phyloP scores from a whole-genome alignment of 192 early-diverging fungal genomes.

The Paraglomus brasilianum region DNA sequence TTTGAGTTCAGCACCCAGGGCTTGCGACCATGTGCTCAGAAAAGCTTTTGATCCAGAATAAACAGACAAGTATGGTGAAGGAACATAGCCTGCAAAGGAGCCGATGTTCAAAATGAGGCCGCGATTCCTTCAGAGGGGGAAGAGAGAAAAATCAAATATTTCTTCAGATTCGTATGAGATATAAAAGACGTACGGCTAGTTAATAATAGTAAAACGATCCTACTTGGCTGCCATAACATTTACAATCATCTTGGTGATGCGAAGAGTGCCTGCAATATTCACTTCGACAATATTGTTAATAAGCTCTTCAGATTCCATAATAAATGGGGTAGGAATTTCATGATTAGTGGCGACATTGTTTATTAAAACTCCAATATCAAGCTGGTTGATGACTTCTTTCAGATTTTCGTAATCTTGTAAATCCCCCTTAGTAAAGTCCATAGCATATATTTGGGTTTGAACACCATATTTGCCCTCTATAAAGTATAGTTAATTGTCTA shows the following conservation, averaged over 20 bases:
- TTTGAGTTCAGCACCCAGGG: constrained; percentile 77
- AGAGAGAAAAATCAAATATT: neutral
- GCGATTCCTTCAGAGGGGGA: constrained; percentile 46
- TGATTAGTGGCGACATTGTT: constrained; percentile 97
- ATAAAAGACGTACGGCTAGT: neutral
- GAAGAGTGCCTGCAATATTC: constrained; percentile 82
- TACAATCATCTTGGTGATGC: constrained; percentile 74
- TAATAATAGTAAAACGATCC: neutral
- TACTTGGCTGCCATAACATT: constrained; percentile 75
- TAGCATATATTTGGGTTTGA: constrained; percentile 63
- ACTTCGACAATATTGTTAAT: constrained; percentile 79
- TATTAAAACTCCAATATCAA: constrained; percentile 69
- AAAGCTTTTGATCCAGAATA: constrained; percentile 96
- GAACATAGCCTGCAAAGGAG: constrained; percentile 82
- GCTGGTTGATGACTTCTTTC: constrained; percentile 46
- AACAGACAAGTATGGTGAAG: constrained; percentile 81
- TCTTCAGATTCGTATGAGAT: neutral
- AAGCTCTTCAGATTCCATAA: constrained; percentile 64
- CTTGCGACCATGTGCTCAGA: constrained; percentile 85
- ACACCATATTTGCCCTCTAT: constrained; percentile 55
- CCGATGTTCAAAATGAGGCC: constrained; percentile 94
- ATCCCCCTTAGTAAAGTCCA: constrained; percentile 76
- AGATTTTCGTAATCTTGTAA: constrained; percentile 70
- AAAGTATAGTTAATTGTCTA: neutral
- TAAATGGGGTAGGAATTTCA: constrained; percentile 84